Evolutionary conservation across 305 asterid genomes (phyloP).

Genomic region (Solanum hybrid): DNA sequence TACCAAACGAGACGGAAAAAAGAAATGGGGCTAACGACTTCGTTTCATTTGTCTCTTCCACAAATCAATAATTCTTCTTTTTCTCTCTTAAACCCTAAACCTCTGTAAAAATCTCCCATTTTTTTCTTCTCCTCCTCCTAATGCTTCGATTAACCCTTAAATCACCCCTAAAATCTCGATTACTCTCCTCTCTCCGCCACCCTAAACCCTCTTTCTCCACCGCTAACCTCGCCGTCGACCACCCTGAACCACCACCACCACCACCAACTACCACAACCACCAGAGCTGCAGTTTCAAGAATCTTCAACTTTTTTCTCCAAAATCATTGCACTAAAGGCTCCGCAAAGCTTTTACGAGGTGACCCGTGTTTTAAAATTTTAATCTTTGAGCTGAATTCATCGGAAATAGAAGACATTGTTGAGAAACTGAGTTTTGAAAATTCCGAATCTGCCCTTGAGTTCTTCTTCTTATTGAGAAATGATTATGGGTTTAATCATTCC

Average conservation of each 20-base stretch:
- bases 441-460: slow-evolving; percentile 51
- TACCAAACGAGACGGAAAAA: not conserved
- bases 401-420: slow-evolving; percentile 41
- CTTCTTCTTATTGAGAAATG: slow-evolving; percentile 55
- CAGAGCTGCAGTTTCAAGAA: not conserved
- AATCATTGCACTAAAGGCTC: slow-evolving; percentile 10
- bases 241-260: slow-evolving; percentile 26
- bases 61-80: not conserved
- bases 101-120: not conserved
- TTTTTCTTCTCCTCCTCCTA: not conserved
- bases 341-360: slow-evolving; percentile 15
- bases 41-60: not conserved
- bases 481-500: slow-evolving; percentile 42
- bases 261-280: not conserved
- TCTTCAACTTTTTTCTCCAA: slow-evolving; percentile 10
- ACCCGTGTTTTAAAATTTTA: slow-evolving; percentile 23
- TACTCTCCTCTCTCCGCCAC: slow-evolving; percentile 9
- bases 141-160: slow-evolving; percentile 16
- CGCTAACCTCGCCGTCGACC: not conserved
- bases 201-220: slow-evolving; percentile 3
- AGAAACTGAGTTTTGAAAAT: slow-evolving; percentile 14
- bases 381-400: slow-evolving; percentile 20
- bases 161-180: not conserved
- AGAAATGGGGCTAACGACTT: not conserved
- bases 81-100: not conserved